Evolutionary conservation across 345 rosid species (phyloP), one percentile per base, ranked within the genome.

Genomic region (Arabidopsis arenosa): DNA sequence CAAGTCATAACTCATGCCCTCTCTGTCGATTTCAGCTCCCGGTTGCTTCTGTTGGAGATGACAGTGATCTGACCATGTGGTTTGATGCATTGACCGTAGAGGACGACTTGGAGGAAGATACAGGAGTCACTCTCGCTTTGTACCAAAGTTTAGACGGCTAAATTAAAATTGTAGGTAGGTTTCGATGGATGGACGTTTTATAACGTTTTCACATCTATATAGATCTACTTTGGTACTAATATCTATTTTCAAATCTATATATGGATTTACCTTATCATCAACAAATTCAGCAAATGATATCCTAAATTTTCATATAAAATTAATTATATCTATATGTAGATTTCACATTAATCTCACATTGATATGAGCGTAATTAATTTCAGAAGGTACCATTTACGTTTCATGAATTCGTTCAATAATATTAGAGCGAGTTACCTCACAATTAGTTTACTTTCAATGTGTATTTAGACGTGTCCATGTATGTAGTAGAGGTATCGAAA

Each of bases 11-110:
- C 35, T 81, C 90, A 2, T 86, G 90, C 32, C 87, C 87, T 72
- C 78, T 86, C 33, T 86, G 90, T 59, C 84, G 86, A 21, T 84
- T 76, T 47, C 74, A 66, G 66, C 57, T 82, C 1, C 80, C 82
- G 28, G 12, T 36, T 45, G 17, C 26, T 18, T n/a, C 47, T 26
- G 26, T 6, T 37, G 74, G 4, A 41, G 53, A 68, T 18, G 69
- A 39, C 10, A 14, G 39, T 21, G 43, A 47, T 11, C 43, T 51
- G 73, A 6, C 59, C 51, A 54, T 58, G 65, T 74, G 72, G 73
- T 48, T 68, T 12, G 47, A 62, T 32, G 47, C 66, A 28, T 47
- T 74, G 30, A 17, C 36, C 14, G 9, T 68, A 32, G 69, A 68
- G 11, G 54, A 68, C 1, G 74, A 36, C 14, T 41, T 11, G 17